These are phyloP conservation scores for Silene noctiflora DNA, from an alignment of 179 eudicot genomes.

Conservation along the genomic window DNA sequence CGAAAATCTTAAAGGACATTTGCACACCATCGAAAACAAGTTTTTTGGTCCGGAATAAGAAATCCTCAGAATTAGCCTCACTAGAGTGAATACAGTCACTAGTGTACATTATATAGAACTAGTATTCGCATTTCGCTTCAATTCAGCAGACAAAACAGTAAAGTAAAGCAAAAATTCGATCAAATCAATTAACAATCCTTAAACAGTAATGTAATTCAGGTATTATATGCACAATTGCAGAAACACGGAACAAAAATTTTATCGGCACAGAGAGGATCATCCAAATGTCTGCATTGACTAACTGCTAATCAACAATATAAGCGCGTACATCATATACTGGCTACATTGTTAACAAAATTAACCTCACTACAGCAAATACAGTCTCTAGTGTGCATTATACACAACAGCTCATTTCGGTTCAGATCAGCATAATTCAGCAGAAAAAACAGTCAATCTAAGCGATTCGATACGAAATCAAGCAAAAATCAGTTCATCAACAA, in stretches of 20 bases:
- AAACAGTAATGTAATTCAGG: too few relatives aligned
- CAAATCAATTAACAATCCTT: background rate
- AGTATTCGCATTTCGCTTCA: background rate
- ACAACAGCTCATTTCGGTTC: background rate
- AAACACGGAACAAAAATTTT: too few relatives aligned
- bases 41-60: background rate
- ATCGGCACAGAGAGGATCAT: too few relatives aligned
- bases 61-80: background rate
- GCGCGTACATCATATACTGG: too few relatives aligned
- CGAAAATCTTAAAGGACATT: background rate
- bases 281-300: too few relatives aligned
- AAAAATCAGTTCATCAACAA: background rate
- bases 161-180: background rate
- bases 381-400: too few relatives aligned
- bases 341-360: too few relatives aligned
- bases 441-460: too few relatives aligned
- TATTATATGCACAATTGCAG: too few relatives aligned
- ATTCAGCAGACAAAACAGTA: background rate
- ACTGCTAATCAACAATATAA: too few relatives aligned
- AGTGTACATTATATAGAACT: background rate
- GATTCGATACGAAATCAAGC: background rate
- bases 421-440: background rate
- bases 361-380: too few relatives aligned
- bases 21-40: background rate
- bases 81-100: background rate